A percentile compares a stretch with the other conserved stretches of the same genome.
Conservation (phyloP, 2,329 filamentous ascomycete species). For the Raffaelea albimanens region DNA sequence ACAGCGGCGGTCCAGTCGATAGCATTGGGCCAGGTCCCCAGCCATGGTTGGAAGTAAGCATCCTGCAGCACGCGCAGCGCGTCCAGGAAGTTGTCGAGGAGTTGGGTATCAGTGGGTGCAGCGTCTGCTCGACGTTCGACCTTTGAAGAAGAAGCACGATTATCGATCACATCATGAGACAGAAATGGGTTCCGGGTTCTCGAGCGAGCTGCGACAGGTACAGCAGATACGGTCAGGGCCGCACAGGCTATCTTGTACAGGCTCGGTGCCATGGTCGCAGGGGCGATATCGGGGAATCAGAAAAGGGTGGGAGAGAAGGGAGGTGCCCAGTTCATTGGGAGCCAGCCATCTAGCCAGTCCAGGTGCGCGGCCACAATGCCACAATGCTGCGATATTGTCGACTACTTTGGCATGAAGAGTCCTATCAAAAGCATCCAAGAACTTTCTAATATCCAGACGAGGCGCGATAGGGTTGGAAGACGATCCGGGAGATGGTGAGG, state of each 20-base stretch:
- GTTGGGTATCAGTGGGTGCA: neutral
- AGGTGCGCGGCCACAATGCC: no score
- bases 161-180: neutral
- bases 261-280: slow-evolving; percentile 4
- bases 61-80: slow-evolving; percentile 70
- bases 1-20: slow-evolving; percentile 96
- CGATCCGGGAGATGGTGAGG: no score
- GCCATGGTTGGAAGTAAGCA: slow-evolving; percentile 65
- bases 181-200: slow-evolving; percentile 5
- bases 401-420: no score
- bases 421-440: no score
- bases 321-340: neutral
- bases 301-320: no score
- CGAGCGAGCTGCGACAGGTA: neutral
- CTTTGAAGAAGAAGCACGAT: no score
- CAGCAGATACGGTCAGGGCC: slow-evolving; percentile 6
- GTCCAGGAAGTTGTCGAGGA: slow-evolving; percentile 41
- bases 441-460: no score
- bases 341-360: neutral
- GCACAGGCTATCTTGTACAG: slow-evolving; percentile 3
- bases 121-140: neutral
- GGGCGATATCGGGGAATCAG: no score
- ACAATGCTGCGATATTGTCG: no score
- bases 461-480: no score
- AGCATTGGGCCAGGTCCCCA: slow-evolving; percentile 72